phyloP scores from a whole-genome alignment of 2,329 filamentous ascomycete species.

The Thelonectria olida region DNA sequence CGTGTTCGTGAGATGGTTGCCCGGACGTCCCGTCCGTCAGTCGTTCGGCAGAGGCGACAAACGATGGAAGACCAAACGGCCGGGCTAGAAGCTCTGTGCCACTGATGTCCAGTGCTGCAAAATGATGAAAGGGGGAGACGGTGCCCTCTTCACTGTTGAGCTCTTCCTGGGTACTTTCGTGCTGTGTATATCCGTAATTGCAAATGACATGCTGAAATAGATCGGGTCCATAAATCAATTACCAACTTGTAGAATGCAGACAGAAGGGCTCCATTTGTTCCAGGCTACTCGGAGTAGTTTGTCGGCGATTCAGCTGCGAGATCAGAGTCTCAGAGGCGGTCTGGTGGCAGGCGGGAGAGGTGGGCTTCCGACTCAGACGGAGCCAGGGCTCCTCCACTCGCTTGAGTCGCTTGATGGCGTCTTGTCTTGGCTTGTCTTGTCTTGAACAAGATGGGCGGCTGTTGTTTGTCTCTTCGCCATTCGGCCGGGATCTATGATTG shows the following conservation, averaged over 20 bases:
- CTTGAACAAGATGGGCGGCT: too few species aligned
- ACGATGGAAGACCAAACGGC: not conserved
- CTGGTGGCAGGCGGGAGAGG: not conserved
- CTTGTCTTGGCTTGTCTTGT: too few species aligned
- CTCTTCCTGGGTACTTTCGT: not conserved
- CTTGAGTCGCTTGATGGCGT: not conserved
- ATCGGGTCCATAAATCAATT: not conserved
- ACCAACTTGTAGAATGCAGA: too few species aligned
- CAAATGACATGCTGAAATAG: not conserved
- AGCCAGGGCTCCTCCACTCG: not conserved
- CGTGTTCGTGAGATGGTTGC: not conserved
- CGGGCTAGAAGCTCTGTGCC: slow-evolving; percentile 9
- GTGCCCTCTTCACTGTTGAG: not conserved
- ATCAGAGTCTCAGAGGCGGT: not conserved
- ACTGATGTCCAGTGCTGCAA: slow-evolving; percentile 15
- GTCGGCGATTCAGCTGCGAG: not conserved
- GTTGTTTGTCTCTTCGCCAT: too few species aligned
- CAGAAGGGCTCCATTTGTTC: slow-evolving; percentile 27
- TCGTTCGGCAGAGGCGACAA: slow-evolving; percentile 7
- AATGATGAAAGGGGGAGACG: not conserved
- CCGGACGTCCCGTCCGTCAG: slow-evolving; percentile 10
- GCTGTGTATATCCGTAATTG: not conserved
- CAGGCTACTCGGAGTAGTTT: slow-evolving; percentile 11
- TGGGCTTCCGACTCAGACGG: not conserved
- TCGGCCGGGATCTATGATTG: too few species aligned